Evolutionary conservation across 768 basidiomycete genomes (phyloP).

Genomic region (Xerocomus potaroensis): DNA sequence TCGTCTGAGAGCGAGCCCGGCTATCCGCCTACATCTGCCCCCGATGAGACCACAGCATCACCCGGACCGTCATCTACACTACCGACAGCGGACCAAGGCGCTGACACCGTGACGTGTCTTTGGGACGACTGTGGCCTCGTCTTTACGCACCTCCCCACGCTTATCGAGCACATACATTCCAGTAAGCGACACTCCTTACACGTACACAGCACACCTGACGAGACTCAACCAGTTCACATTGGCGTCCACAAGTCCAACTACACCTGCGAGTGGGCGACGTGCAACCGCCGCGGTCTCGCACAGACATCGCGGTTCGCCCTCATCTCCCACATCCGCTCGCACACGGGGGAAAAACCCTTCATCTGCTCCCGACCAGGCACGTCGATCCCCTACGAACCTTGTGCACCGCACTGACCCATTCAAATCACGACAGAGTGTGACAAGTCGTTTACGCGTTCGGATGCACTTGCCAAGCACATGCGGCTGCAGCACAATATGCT

Average conservation of each 20-base stretch:
- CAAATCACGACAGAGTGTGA: conserved; percentile 89
- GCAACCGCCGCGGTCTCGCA: conserved; percentile 70
- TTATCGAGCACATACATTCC: conserved; percentile 81
- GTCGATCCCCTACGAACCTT: conserved; percentile 17
- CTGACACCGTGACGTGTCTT: conserved; percentile 68
- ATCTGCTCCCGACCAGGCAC: conserved; percentile 74
- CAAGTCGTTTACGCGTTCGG: conserved; percentile 92
- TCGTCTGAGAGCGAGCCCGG: conserved; percentile 26
- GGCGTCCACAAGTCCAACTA: conserved; percentile 81
- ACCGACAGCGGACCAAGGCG: conserved; percentile 20
- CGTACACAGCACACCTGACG: not conserved
- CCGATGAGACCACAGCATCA: conserved; percentile 14
- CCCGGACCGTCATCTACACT: conserved; percentile 23
- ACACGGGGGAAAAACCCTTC: conserved; percentile 94
- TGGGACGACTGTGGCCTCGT: conserved; percentile 79
- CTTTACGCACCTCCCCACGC: conserved; percentile 67
- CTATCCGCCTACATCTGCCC: conserved; percentile 11
- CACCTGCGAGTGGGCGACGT: conserved; percentile 86
- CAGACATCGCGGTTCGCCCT: conserved; percentile 90
- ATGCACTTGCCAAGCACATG: conserved; percentile 91
- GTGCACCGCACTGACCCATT: not conserved
- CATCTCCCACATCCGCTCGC: conserved; percentile 85
- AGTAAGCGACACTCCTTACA: conserved; percentile 46
- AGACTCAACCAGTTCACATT: conserved; percentile 58
- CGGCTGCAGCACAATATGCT: conserved; percentile 80